These are phyloP conservation scores for Adansonia digitata DNA, from an alignment of 345 rosid species.

Conservation along the genomic window DNA sequence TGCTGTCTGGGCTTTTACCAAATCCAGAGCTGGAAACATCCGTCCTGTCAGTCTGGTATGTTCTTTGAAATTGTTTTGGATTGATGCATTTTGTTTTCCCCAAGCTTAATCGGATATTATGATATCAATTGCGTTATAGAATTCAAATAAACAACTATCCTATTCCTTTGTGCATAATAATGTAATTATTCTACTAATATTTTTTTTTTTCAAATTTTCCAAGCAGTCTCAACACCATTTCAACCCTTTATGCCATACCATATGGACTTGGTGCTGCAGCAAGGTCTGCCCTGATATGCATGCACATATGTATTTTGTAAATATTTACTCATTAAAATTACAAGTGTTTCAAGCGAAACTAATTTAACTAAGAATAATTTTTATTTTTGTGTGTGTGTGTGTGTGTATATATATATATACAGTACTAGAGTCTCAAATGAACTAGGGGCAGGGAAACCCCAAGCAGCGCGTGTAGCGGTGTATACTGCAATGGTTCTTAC, in stretches of 20 bases:
- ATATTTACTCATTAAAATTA: not conserved
- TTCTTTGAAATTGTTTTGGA: not conserved
- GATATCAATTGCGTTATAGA: not conserved
- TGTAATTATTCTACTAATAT: not conserved
- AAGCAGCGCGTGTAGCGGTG: conserved; percentile 21
- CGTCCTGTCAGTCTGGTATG: conserved; percentile 51
- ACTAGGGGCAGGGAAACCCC: conserved; percentile 40
- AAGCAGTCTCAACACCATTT: not conserved
- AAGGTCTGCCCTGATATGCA: conserved; percentile 18
- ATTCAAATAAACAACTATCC: too few species aligned
- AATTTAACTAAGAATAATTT: not conserved
- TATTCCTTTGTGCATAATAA: too few species aligned
- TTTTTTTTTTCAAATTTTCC: not conserved
- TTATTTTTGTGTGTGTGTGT: too few species aligned
- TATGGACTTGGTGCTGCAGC: conserved; percentile 32
- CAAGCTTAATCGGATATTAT: not conserved
- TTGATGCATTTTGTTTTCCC: not conserved
- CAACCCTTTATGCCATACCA: conserved; percentile 12
- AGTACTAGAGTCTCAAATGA: conserved; percentile 37
- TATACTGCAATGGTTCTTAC: not conserved
- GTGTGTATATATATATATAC: too few species aligned
- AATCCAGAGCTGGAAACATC: conserved; percentile 58
- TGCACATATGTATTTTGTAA: not conserved
- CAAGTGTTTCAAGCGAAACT: not conserved
- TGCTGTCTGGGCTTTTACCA: conserved; percentile 57